Conservation (phyloP, 208 protist genomes). For the Trypanosomatidae sp. region DNA sequence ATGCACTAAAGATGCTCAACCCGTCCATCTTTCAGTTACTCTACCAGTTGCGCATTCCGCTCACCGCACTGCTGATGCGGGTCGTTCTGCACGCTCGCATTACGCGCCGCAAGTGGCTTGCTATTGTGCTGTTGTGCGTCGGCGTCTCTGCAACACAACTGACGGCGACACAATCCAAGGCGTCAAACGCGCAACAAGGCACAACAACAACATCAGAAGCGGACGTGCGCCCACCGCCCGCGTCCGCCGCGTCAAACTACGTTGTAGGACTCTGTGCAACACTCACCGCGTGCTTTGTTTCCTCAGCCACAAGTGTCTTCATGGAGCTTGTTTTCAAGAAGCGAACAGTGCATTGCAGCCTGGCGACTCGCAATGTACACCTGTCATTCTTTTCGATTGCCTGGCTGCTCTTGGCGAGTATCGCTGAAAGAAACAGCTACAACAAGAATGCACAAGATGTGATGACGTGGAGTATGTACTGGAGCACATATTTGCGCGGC, state of each 20-base stretch:
- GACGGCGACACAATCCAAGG: too few species aligned
- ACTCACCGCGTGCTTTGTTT: slow-evolving; percentile 14
- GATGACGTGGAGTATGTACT: background rate
- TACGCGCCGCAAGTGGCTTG: background rate
- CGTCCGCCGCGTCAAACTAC: background rate
- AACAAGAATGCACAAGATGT: background rate
- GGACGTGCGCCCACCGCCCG: background rate
- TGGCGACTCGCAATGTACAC: slow-evolving; percentile 19
- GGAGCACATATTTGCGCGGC: slow-evolving; percentile 23
- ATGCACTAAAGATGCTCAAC: slow-evolving; percentile 28
- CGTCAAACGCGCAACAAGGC: background rate
- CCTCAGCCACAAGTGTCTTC: slow-evolving; percentile 36
- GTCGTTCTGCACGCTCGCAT: slow-evolving; percentile 4
- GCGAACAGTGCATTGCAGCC: slow-evolving; percentile 5
- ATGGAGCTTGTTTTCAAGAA: slow-evolving; percentile 49
- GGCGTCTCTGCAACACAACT: background rate
- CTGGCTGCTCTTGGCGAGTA: slow-evolving; percentile 5
- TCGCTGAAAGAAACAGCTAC: too few species aligned
- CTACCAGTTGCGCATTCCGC: slow-evolving; percentile 44
- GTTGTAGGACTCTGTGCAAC: slow-evolving; percentile 5
- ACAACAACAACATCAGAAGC: too few species aligned
- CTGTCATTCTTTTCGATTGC: slow-evolving; percentile 22
- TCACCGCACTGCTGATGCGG: slow-evolving; percentile 27
- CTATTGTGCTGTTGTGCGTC: background rate
- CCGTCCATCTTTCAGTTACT: slow-evolving; percentile 43